These are phyloP conservation scores for Globisporangium uncinulatum DNA, from an alignment of 352 stramenopile species.

Conservation along the genomic window DNA sequence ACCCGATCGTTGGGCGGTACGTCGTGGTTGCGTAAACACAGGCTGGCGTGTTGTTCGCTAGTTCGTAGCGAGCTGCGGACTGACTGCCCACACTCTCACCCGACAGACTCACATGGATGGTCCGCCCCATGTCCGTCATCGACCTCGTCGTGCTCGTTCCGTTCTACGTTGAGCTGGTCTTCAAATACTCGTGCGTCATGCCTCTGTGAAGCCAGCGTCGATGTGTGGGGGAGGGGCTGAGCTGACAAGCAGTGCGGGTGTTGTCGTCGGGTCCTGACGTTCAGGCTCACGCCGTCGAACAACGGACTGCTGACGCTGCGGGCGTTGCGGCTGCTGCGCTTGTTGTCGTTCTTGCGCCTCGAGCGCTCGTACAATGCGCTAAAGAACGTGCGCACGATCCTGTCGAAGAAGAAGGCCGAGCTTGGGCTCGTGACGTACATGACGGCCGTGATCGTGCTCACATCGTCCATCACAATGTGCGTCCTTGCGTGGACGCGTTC, in stretches of 20 bases:
- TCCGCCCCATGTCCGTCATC: conserved; percentile 73
- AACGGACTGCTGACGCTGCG: conserved; percentile 62
- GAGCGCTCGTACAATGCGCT: conserved; percentile 76
- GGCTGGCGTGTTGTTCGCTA: background rate
- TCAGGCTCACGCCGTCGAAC: conserved; percentile 8
- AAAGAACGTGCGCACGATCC: conserved; percentile 73
- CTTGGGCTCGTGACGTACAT: conserved; percentile 78
- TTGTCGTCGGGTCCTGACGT: background rate
- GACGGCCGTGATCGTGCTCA: conserved; percentile 73
- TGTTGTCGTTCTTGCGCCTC: conserved; percentile 78
- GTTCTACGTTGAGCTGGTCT: conserved; percentile 78
- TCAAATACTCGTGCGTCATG: conserved; percentile 47
- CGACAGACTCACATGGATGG: conserved; percentile 68
- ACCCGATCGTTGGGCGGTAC: conserved; percentile 47
- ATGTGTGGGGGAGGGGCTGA: background rate
- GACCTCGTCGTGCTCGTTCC: conserved; percentile 69
- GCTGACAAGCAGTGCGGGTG: no score
- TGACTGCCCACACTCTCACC: background rate
- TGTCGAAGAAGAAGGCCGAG: conserved; percentile 67
- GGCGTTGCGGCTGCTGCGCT: conserved; percentile 60
- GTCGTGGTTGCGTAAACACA: background rate
- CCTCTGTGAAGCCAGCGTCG: background rate
- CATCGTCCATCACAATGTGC: conserved; percentile 80
- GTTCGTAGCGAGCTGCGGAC: background rate
- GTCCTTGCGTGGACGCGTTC: background rate